These are phyloP conservation scores for Eryngium alpinum DNA, from an alignment of 140 eudicot genomes.

Conservation along the genomic window DNA sequence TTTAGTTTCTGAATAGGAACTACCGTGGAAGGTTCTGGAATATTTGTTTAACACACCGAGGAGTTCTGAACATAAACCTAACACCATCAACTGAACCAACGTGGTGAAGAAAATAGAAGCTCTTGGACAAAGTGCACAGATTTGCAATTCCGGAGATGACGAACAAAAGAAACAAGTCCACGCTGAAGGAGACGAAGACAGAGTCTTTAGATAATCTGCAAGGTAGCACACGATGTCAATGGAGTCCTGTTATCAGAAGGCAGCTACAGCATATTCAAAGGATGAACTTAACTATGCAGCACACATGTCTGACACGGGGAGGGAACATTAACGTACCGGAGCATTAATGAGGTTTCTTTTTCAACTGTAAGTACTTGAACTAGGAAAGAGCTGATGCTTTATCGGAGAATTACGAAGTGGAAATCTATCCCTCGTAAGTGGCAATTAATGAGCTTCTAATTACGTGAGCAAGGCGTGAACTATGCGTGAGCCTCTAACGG, in stretches of 20 bases:
- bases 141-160: constrained; percentile 26
- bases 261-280: constrained; percentile 72
- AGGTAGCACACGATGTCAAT: constrained; percentile 72
- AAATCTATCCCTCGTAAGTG: too few species aligned
- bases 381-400: too few species aligned
- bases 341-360: too few species aligned
- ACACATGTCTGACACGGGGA: too few species aligned
- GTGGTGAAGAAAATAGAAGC: constrained; percentile 74
- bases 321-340: too few species aligned
- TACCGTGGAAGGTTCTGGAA: constrained; percentile 68
- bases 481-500: too few species aligned
- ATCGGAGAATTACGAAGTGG: too few species aligned
- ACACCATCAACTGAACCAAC: constrained; percentile 81
- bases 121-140: constrained; percentile 44
- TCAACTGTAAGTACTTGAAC: too few species aligned
- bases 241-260: constrained; percentile 81
- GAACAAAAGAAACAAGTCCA: constrained; percentile 20
- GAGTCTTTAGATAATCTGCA: constrained; percentile 51
- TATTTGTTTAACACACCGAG: constrained; percentile 62
- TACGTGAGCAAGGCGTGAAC: too few species aligned
- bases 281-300: too few species aligned
- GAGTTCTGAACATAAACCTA: constrained; percentile 70
- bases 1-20: constrained; percentile 37
- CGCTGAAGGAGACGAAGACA: constrained; percentile 74
- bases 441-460: too few species aligned